A percentile compares a stretch with the other conserved stretches of the same genome.
phyloP scores from a whole-genome alignment of 164 flowering plant genomes.

The Tinospora cordifolia region DNA sequence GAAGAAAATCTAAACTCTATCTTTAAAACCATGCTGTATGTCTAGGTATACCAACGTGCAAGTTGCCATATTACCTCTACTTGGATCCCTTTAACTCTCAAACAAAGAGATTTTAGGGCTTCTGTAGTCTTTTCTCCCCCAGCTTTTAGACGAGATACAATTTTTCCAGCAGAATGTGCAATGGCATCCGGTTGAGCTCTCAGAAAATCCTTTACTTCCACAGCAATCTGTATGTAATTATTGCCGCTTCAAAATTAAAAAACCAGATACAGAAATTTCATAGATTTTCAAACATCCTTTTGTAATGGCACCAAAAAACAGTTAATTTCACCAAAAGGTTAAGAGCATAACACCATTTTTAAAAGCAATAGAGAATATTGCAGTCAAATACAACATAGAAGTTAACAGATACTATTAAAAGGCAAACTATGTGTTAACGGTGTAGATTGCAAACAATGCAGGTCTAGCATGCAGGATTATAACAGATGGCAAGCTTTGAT shows the following conservation, averaged over 20 bases:
- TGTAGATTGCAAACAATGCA: not conserved
- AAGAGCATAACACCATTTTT: not conserved
- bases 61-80: conserved; percentile 57
- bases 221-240: conserved; percentile 37
- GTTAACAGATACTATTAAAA: not conserved
- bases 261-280: not conserved
- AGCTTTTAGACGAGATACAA: conserved; percentile 72
- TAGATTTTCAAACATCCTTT: not conserved
- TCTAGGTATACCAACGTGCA: not conserved
- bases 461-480: too few relatives aligned
- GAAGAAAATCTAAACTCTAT: not conserved
- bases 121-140: conserved; percentile 71
- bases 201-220: conserved; percentile 60
- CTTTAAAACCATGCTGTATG: not conserved
- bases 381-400: not conserved
- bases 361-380: not conserved
- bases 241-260: not conserved
- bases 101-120: conserved; percentile 78
- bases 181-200: conserved; percentile 79
- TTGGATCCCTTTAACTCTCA: conserved; percentile 79
- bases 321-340: not conserved
- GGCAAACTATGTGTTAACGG: not conserved
- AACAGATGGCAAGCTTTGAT: too few relatives aligned
- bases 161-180: conserved; percentile 73
- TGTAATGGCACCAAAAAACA: not conserved